Evolutionary conservation across 106 monocot species (phyloP).

Genomic region (Dioscorea zingiberensis): DNA sequence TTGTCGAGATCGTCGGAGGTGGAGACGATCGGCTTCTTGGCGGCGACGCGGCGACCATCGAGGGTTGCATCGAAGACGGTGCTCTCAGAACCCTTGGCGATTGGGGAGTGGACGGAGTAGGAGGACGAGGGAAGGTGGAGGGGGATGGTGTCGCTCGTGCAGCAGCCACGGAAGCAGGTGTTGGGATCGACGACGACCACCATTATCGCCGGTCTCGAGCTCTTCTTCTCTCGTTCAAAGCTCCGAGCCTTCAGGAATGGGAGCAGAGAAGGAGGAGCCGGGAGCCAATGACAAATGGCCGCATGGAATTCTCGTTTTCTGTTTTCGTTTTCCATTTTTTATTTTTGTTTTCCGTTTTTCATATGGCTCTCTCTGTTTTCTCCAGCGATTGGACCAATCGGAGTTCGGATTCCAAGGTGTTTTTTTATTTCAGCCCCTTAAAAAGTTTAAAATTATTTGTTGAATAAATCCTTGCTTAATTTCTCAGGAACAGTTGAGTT

Average conservation of each 20-base stretch:
- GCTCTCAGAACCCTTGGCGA: constrained; percentile 89
- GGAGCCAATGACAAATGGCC: too few relatives aligned
- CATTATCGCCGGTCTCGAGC: neutral
- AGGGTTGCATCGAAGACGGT: constrained; percentile 64
- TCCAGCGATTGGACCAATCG: too few relatives aligned
- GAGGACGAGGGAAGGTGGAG: constrained; percentile 68
- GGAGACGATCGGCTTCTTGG: constrained; percentile 87
- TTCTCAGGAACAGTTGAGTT: too few relatives aligned
- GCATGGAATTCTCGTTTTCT: too few relatives aligned
- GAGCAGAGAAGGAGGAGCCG: too few relatives aligned
- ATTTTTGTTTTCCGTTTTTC: neutral
- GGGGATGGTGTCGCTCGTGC: constrained; percentile 57
- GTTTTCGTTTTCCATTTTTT: neutral
- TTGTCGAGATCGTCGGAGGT: constrained; percentile 88
- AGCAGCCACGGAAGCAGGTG: constrained; percentile 87
- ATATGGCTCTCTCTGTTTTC: too few relatives aligned
- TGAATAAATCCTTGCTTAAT: too few relatives aligned
- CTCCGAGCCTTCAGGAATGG: too few relatives aligned
- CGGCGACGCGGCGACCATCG: constrained; percentile 59
- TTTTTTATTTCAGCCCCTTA: too few relatives aligned
- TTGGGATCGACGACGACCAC: constrained; percentile 32
- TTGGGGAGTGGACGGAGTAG: constrained; percentile 57
- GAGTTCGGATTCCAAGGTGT: too few relatives aligned
- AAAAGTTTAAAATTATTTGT: too few relatives aligned
- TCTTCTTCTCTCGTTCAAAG: neutral